Base-by-base conservation (phyloP, 2,329 filamentous ascomycete genomes). In the Colletotrichum endophyticum region DNA sequence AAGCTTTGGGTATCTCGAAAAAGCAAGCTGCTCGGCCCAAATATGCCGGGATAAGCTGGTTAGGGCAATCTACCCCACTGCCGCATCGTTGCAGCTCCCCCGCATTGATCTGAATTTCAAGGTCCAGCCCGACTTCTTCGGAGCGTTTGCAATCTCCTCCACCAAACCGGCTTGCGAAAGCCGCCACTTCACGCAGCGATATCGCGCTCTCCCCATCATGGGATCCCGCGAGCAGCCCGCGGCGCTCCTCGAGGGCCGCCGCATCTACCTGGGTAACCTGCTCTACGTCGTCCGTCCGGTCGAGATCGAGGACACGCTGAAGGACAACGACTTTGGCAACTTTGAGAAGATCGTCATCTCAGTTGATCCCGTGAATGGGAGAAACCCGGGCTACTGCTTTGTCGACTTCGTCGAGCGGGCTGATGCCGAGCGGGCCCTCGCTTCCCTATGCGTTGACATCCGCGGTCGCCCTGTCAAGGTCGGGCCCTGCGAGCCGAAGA, bases 361-460 rank as follows among this genome's bases (percentile, higher is more conserved):
- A 1, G 88, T 94, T 70, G 93, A 95, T 80, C 90, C 92, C 2
- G 91, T 94, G 82, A 93, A 90, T 34, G 91, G 89, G 56, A 88
- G 93, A 61, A 95, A 95, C 82, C 93, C 93, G 1, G 93, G 92
- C 49, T 95, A 95, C 85, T 95, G 93, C 85, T 95, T 95, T 79
- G 91, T 95, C 62, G 93, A 95, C 80, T 91, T 95, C 73, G 83
- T 84, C 62, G 88, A 87, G 63, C 87, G 88, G 62, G 90, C 91
- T 32, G 86, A 91, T 34, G 93, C 93, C 5, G 87, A 90, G 6
- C 83, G 83, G 3, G 92, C 91, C 3, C 91, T 95, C 82, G 80
- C 83, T n/a, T 85, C 88, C 15, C 85, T 95, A 72, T 89, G 89
- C 22, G 86, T 85, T 25, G 84, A 87, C 15, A 85, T 95, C 36